These are phyloP conservation scores for Tagetes erecta DNA, from an alignment of 129 eudicot species.

Conservation along the genomic window DNA sequence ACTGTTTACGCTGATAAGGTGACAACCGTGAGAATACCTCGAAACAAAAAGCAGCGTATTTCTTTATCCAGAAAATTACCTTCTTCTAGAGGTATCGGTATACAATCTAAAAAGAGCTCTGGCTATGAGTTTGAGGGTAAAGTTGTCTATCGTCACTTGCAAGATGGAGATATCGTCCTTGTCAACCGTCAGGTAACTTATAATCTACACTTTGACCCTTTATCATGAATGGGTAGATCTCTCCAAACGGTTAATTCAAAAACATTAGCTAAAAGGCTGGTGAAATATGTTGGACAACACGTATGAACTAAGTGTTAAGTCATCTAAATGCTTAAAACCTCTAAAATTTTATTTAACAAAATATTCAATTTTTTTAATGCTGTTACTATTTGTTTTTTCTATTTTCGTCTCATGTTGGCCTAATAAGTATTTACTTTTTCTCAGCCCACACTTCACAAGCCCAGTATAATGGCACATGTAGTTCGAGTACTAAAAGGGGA, in stretches of 20 bases:
- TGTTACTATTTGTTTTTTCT: not conserved
- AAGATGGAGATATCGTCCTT: constrained; percentile 94
- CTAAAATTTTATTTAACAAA: no score
- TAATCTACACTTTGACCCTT: not conserved
- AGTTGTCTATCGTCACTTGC: constrained; percentile 79
- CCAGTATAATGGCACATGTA: constrained; percentile 95
- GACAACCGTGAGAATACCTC: constrained; percentile 48
- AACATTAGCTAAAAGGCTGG: not conserved
- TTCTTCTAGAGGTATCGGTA: constrained; percentile 73
- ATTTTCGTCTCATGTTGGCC: constrained; percentile 1
- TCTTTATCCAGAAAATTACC: constrained; percentile 81
- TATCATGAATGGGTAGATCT: constrained; percentile 7
- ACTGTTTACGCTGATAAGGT: constrained; percentile 63
- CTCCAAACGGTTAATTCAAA: not conserved
- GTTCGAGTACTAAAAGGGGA: constrained; percentile 95
- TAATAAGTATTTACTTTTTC: constrained; percentile 15
- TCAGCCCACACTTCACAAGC: constrained; percentile 98
- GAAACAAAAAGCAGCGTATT: constrained; percentile 52
- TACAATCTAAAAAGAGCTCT: constrained; percentile 49
- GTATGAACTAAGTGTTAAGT: not conserved
- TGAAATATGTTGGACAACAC: not conserved
- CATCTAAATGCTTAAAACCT: not conserved
- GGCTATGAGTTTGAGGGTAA: constrained; percentile 75
- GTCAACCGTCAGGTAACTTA: constrained; percentile 84
- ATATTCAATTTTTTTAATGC: not conserved